Conservation (phyloP, 2,329 filamentous ascomycete species). For the Fusarium phyllophilum region DNA sequence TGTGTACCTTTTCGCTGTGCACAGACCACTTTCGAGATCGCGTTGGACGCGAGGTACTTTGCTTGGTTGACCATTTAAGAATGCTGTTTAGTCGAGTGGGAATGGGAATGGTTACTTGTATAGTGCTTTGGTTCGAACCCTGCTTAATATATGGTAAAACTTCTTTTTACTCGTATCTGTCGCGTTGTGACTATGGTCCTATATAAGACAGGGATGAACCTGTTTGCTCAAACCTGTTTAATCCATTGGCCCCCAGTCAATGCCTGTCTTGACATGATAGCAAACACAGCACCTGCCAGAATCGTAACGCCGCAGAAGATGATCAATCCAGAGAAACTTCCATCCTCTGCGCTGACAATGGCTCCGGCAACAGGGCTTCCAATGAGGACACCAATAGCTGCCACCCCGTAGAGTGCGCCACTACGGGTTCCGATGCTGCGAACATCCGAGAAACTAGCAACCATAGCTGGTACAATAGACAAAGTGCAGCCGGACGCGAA, state of each 20-base stretch:
- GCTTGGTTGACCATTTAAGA: no score
- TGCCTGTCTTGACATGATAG: not conserved
- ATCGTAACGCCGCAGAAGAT: slow-evolving; percentile 7
- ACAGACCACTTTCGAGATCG: no score
- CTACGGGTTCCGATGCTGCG: slow-evolving; percentile 65
- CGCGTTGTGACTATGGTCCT: no score
- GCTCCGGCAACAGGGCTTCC: slow-evolving; percentile 40
- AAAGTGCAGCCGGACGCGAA: slow-evolving; percentile 51
- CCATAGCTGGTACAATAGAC: slow-evolving; percentile 45
- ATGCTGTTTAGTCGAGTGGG: no score
- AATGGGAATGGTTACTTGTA: no score
- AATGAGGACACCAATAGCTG: slow-evolving; percentile 28
- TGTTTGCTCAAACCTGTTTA: not conserved
- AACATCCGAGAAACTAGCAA: slow-evolving; percentile 63
- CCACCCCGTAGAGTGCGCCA: slow-evolving; percentile 47
- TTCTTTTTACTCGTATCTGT: no score
- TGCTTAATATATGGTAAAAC: no score
- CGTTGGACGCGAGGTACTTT: no score
- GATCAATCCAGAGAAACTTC: not conserved
- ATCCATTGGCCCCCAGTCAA: not conserved
- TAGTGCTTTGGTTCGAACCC: no score
- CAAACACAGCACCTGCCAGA: not conserved
- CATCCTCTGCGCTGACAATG: slow-evolving; percentile 4
- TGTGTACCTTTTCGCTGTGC: no score
- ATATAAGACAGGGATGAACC: not conserved